phyloP scores from a whole-genome alignment of 306 rosid genomes.

The Prunus mume region DNA sequence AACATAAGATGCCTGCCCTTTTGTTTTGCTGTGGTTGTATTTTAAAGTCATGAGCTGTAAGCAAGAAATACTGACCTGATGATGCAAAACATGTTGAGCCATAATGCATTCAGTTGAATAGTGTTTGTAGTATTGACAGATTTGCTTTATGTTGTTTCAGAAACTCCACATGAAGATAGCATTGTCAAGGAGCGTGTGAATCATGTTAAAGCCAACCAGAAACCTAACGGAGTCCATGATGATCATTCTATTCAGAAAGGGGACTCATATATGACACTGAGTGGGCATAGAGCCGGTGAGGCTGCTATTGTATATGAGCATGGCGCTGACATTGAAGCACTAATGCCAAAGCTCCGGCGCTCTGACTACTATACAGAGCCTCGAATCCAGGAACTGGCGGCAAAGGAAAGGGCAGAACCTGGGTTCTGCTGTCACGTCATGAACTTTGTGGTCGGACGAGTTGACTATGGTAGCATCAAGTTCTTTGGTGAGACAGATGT shows the following conservation, averaged over 20 bases:
- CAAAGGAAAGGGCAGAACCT: constrained; percentile 94
- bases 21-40: background rate
- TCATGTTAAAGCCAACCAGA: constrained; percentile 39
- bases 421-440: constrained; percentile 83
- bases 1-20: no score
- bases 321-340: constrained; percentile 93
- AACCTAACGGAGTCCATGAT: constrained; percentile 55
- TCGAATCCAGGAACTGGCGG: constrained; percentile 85
- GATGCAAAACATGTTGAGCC: no score
- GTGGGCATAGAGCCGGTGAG: constrained; percentile 97
- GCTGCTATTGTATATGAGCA: constrained; percentile 97
- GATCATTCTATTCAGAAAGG: constrained; percentile 59
- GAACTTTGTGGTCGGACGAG: constrained; percentile 91
- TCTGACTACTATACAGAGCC: constrained; percentile 94
- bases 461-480: constrained; percentile 83
- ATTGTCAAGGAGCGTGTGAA: constrained; percentile 43
- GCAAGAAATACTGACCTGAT: background rate
- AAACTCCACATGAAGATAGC: constrained; percentile 51
- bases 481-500: constrained; percentile 93
- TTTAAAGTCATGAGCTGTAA: background rate
- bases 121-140: background rate
- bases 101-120: background rate
- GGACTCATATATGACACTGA: constrained; percentile 66
- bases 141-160: constrained; percentile 30
- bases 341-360: constrained; percentile 90